Conservation (phyloP, 495 filamentous ascomycete species). For the Neurospora sublineolata region DNA sequence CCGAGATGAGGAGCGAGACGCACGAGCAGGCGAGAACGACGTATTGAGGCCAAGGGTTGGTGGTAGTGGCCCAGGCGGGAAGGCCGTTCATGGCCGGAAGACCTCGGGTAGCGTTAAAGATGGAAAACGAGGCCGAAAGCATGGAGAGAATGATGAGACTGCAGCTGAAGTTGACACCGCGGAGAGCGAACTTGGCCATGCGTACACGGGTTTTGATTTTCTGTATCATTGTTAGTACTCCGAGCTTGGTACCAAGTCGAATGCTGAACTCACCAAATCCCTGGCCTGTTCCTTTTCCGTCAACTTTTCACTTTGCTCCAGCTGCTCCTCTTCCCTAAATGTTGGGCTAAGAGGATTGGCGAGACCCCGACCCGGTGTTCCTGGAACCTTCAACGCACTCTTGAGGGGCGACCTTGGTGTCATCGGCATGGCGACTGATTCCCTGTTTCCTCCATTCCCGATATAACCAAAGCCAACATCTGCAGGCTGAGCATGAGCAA, state of each 20-base stretch:
- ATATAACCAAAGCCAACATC: slow-evolving; percentile 93
- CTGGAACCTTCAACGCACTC: slow-evolving; percentile 76
- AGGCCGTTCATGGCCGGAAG: slow-evolving; percentile 66
- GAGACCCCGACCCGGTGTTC: slow-evolving; percentile 55
- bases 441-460: slow-evolving; percentile 41
- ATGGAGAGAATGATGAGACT: slow-evolving; percentile 87
- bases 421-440: slow-evolving; percentile 38
- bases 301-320: slow-evolving; percentile 67
- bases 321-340: slow-evolving; percentile 69
- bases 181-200: slow-evolving; percentile 85
- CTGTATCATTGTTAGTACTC: slow-evolving; percentile 41
- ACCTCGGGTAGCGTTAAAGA: slow-evolving; percentile 73
- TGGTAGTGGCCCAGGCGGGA: slow-evolving; percentile 69
- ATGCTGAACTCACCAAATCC: too few relatives aligned
- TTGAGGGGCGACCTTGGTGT: slow-evolving; percentile 69
- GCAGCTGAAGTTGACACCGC: slow-evolving; percentile 91
- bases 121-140: slow-evolving; percentile 68
- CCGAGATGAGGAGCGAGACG: slow-evolving; percentile 66
- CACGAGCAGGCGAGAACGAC: slow-evolving; percentile 64
- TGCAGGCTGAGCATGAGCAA: slow-evolving; percentile 55
- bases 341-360: slow-evolving; percentile 72
- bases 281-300: slow-evolving; percentile 72
- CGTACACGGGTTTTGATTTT: slow-evolving; percentile 87
- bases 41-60: slow-evolving; percentile 83
- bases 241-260: too few relatives aligned